These are phyloP conservation scores for Dictyostelium citrinum DNA, from an alignment of 78 protist genomes.

Conservation along the genomic window DNA sequence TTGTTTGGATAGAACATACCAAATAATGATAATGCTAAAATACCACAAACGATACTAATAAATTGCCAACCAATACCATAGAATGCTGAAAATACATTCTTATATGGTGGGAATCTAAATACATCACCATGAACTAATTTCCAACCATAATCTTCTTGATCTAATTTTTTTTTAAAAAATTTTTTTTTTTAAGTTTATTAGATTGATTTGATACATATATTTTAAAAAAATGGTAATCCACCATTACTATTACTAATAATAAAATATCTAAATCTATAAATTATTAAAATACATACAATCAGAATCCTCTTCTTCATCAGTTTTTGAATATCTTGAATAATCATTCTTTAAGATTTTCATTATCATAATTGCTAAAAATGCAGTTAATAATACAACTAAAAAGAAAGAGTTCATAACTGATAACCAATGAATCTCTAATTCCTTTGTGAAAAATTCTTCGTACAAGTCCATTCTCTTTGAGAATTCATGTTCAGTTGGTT, in stretches of 20 bases:
- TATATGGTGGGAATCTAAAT: constrained; percentile 95
- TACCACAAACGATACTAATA: constrained; percentile 65
- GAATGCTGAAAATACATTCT: constrained; percentile 88
- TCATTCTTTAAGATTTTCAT: constrained; percentile 94
- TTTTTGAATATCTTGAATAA: constrained; percentile 84
- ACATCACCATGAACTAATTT: constrained; percentile 98
- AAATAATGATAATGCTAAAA: constrained; percentile 85
- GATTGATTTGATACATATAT: too few species aligned
- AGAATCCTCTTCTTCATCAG: constrained; percentile 82
- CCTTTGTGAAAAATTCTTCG: constrained; percentile 73
- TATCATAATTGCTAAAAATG: constrained; percentile 94
- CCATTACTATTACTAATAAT: not conserved
- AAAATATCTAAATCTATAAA: too few species aligned
- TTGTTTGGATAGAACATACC: constrained; percentile 93
- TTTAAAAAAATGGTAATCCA: too few species aligned
- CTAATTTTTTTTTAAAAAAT: constrained; percentile 23
- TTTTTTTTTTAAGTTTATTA: too few species aligned
- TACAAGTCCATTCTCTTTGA: constrained; percentile 59
- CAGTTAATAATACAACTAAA: constrained; percentile 95
- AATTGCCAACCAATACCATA: constrained; percentile 96
- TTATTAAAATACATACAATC: constrained; percentile 31
- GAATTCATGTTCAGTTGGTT: constrained; percentile 8
- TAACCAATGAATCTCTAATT: constrained; percentile 97
- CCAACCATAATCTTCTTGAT: constrained; percentile 98
- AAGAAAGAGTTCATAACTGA: constrained; percentile 96